These are phyloP conservation scores for Trypanosoma mega DNA, from an alignment of 208 protist species.

Conservation along the genomic window DNA sequence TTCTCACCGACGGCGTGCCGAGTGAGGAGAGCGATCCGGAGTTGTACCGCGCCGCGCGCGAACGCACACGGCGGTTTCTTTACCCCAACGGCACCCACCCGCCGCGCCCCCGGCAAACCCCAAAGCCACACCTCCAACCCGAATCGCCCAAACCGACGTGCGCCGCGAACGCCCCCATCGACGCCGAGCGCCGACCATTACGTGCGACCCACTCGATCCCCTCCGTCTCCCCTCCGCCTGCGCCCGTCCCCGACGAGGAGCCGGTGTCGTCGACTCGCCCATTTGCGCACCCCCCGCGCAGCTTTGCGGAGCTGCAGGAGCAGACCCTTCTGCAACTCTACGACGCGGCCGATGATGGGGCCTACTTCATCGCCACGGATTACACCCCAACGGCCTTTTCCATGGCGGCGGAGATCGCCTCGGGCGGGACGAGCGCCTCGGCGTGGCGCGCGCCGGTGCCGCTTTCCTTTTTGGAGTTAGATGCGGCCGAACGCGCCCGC, in stretches of 20 bases:
- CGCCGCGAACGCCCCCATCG: no score
- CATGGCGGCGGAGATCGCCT: constrained; percentile 29
- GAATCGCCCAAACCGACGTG: no score
- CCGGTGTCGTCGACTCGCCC: not conserved
- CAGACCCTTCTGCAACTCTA: constrained; percentile 69
- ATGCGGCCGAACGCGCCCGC: constrained; percentile 22
- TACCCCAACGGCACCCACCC: constrained; percentile 23
- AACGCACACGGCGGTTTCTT: constrained; percentile 44
- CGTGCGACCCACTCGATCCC: no score
- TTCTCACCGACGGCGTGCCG: not conserved
- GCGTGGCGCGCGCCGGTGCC: constrained; percentile 30
- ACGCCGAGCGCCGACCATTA: no score
- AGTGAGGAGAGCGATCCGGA: constrained; percentile 47
- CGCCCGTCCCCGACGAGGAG: not conserved
- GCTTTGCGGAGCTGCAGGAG: constrained; percentile 59
- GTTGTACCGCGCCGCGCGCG: constrained; percentile 34
- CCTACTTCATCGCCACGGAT: constrained; percentile 67
- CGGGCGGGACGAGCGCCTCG: not conserved
- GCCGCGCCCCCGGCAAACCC: not conserved
- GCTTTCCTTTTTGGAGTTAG: constrained; percentile 66
- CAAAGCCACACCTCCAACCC: no score
- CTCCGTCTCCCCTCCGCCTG: constrained; percentile 3
- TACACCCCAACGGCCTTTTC: constrained; percentile 69
- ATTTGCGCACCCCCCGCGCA: constrained; percentile 35
- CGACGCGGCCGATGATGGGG: constrained; percentile 25